Evolutionary conservation across 129 eudicot genomes (phyloP).

Genomic region (Sambucus nigra): DNA sequence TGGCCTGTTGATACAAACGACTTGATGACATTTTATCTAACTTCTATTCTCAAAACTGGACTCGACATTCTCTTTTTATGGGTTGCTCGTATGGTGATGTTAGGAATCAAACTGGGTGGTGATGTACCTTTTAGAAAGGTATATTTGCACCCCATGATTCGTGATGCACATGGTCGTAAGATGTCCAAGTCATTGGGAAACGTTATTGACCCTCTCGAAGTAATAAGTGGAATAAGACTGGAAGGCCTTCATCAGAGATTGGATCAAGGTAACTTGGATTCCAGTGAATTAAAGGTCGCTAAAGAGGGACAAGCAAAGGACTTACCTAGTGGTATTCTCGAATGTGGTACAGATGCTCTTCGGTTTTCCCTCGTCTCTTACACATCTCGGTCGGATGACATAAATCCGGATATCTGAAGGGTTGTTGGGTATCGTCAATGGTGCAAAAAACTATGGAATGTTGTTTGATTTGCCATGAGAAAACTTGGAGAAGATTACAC

Average conservation of each 20-base stretch:
- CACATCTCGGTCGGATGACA: conserved; percentile 97
- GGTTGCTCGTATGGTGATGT: conserved; percentile 97
- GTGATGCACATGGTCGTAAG: conserved; percentile 99
- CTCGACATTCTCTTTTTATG: conserved; percentile 86
- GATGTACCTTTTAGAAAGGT: conserved; percentile 85
- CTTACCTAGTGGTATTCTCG: conserved; percentile 81
- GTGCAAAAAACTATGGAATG: conserved; percentile 97
- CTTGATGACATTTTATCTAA: conserved; percentile 64
- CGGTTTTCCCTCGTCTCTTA: conserved; percentile 94
- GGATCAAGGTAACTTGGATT: conserved; percentile 86
- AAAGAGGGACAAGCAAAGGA: conserved; percentile 80
- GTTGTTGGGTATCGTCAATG: conserved; percentile 88
- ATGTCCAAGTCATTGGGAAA: conserved; percentile 97
- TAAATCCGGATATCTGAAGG: conserved; percentile 79
- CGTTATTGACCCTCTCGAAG: conserved; percentile 95
- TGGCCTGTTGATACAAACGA: conserved; percentile 90
- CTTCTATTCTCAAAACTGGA: conserved; percentile 84
- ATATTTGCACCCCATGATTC: conserved; percentile 93
- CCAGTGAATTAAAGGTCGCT: conserved; percentile 56
- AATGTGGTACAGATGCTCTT: conserved; percentile 98
- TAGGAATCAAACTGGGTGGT: conserved; percentile 79
- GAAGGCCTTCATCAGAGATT: conserved; percentile 83
- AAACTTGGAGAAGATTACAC: conserved; percentile 81
- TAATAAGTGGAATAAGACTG: conserved; percentile 59
- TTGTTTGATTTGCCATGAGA: conserved; percentile 79